These are phyloP conservation scores for Penicillium sclerotigenum DNA, from an alignment of 2,329 filamentous ascomycete genomes.

Conservation along the genomic window DNA sequence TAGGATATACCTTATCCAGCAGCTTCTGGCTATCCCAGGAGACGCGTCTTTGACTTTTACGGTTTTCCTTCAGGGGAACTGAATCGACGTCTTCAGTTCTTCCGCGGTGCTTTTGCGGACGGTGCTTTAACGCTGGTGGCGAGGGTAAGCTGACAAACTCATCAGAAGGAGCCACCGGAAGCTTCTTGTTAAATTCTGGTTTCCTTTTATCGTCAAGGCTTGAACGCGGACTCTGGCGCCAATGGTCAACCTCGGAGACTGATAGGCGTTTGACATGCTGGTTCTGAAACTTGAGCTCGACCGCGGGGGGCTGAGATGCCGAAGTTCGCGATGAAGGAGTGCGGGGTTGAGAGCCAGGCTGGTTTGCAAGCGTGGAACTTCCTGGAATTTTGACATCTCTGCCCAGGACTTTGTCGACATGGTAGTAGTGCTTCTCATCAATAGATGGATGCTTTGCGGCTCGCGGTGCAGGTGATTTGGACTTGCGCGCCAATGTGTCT, in stretches of 20 bases:
- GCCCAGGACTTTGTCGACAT: neutral
- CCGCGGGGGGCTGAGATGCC: conserved; percentile 28
- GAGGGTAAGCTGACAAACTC: conserved; percentile 33
- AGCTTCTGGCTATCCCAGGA: conserved; percentile 41
- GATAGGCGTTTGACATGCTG: conserved; percentile 42
- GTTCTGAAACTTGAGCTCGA: conserved; percentile 39
- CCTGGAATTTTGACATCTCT: conserved; percentile 10
- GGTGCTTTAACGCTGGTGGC: conserved; percentile 41
- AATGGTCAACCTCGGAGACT: conserved; percentile 37
- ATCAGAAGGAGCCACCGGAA: conserved; percentile 28
- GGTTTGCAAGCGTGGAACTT: conserved; percentile 3
- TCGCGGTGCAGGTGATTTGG: neutral
- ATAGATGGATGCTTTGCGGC: neutral
- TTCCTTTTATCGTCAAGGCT: conserved; percentile 34
- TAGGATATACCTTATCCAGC: conserved; percentile 27
- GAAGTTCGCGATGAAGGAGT: conserved; percentile 31
- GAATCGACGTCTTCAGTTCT: conserved; percentile 25
- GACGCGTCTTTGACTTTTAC: conserved; percentile 34
- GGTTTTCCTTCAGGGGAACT: conserved; percentile 17
- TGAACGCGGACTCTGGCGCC: conserved; percentile 34
- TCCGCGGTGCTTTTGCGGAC: conserved; percentile 40
- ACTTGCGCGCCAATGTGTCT: conserved; percentile 18
- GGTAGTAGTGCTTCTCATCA: conserved; percentile 1
- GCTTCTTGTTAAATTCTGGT: conserved; percentile 33
- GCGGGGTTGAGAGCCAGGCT: conserved; percentile 18